A percentile compares a stretch with the other conserved stretches of the same genome.
Conservation (phyloP, 2,329 filamentous ascomycete genomes). For the Knufia fluminis region DNA sequence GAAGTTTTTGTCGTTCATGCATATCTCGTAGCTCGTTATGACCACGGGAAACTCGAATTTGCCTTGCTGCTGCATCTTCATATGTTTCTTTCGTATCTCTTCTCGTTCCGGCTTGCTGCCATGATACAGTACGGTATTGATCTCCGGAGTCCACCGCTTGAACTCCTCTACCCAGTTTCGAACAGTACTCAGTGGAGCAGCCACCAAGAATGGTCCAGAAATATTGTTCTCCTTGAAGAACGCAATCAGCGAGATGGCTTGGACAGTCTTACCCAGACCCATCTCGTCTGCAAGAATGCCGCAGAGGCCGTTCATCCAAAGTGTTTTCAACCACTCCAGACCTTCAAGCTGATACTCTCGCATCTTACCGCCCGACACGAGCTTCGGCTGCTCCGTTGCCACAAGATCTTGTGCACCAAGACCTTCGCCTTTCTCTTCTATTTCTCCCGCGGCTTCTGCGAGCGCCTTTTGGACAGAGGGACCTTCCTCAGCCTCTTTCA, state of each 20-base stretch:
- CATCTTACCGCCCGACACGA: conserved; percentile 83
- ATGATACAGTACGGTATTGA: conserved; percentile 86
- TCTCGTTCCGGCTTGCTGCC: conserved; percentile 71
- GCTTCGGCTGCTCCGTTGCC: conserved; percentile 76
- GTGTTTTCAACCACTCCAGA: conserved; percentile 76
- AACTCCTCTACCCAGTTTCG: conserved; percentile 97
- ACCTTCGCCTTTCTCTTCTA: conserved; percentile 49
- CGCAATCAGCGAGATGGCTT: conserved; percentile 80
- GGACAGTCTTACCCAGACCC: conserved; percentile 86
- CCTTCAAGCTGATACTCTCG: conserved; percentile 89
- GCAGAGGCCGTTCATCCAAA: conserved; percentile 84
- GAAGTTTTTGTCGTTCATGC: conserved; percentile 76
- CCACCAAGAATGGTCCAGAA: conserved; percentile 83
- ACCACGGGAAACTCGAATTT: conserved; percentile 75
- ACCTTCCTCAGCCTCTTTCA: conserved; percentile 45
- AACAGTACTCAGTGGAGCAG: conserved; percentile 81
- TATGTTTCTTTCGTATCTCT: conserved; percentile 59
- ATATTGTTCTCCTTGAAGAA: conserved; percentile 77
- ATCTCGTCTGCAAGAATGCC: conserved; percentile 91
- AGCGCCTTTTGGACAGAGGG: conserved; percentile 49
- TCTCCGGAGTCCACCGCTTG: conserved; percentile 74
- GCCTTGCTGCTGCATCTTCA: conserved; percentile 59
- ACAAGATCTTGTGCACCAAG: conserved; percentile 59
- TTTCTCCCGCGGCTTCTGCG: conserved; percentile 49
- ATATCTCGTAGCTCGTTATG: conserved; percentile 93